phyloP scores from a whole-genome alignment of 257 asterid species.

The Cruciata laevipes region DNA sequence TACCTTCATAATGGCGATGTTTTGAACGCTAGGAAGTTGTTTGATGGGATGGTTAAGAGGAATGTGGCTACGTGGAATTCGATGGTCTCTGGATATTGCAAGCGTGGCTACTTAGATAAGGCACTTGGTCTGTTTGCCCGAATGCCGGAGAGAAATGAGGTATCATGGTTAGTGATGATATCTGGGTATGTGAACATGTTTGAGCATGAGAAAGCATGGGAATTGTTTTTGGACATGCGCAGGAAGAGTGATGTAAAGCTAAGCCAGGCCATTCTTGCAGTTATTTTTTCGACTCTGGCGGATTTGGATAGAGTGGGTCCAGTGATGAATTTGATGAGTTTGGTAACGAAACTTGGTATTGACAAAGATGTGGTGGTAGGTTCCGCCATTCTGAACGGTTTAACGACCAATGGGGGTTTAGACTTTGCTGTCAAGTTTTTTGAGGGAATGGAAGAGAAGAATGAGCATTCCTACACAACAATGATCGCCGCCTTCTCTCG shows the following conservation, averaged over 20 bases:
- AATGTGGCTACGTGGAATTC: constrained; percentile 20
- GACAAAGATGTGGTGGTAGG: constrained; percentile 20
- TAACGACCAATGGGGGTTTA: constrained; percentile 12
- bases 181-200: constrained; percentile 13
- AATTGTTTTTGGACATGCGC: constrained; percentile 16
- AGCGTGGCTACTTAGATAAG: constrained; percentile 5
- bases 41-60: constrained; percentile 17
- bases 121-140: constrained; percentile 17
- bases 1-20: constrained; percentile 14
- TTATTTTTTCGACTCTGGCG: not conserved
- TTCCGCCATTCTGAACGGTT: constrained; percentile 17
- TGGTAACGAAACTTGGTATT: constrained; percentile 14
- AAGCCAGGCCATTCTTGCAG: constrained; percentile 16
- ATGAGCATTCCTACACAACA: constrained; percentile 19
- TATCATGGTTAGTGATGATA: constrained; percentile 18
- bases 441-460: constrained; percentile 15
- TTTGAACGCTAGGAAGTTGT: constrained; percentile 9
- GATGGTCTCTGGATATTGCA: constrained; percentile 13
- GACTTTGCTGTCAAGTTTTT: constrained; percentile 20
- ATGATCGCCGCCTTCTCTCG: constrained; percentile 19
- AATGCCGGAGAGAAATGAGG: constrained; percentile 17
- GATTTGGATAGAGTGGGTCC: constrained; percentile 15
- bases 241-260: constrained; percentile 15
- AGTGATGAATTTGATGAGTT: constrained; percentile 9
- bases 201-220: constrained; percentile 19